Evolutionary conservation across 139 green algal species (phyloP), one percentile per base, ranked within the genome.

Genomic region (Eudorina sp.): DNA sequence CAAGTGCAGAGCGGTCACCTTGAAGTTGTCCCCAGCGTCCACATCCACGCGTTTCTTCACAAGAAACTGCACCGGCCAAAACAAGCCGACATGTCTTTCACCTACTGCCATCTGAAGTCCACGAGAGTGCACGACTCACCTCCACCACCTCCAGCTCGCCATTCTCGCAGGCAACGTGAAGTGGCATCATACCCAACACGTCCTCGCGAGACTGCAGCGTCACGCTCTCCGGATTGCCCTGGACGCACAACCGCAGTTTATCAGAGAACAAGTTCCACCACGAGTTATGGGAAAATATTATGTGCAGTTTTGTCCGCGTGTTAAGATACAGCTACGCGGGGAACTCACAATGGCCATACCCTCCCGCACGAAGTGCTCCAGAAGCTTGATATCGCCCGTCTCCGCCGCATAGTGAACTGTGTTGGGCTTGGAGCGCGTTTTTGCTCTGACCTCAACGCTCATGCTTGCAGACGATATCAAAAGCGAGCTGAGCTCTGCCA

Each of bases 11-110:
- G 92, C 75, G 0, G 90, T 93, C 1, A 93, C 89, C 19, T 77
- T 72, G 48, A 84, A 90, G 48, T 86, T 89, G 86, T 95, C 92
- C 0, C 92, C 90, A 7, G 88, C 90, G 78, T 94, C 88, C 25
- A 94, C 31, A 43, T 94, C 92, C 4, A 94, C 88, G 38, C 83
- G 90, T 76, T 87, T 89, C 73, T 87, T 91, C 11, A 93, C 89
- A 3, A 93, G 86, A 29, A 91, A 93, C 88, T 90, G 84, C 41
- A 55, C 41, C n/a, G n/a, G n/a, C n/a, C n/a, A n/a, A 36, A 41
- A 36, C 73, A 64, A 64, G 45, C 29, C 25, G 9, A 38, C 41
- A 73, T 76, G 43, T 86, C 51, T 45, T 25, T 53, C 48, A 68
- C 11, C 27, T 11, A 25, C 2, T 72, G 27, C 62, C 36, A 3